Conservation (phyloP, 225 moss, liverwort and hornwort species). For the Marchantia polymorpha region DNA sequence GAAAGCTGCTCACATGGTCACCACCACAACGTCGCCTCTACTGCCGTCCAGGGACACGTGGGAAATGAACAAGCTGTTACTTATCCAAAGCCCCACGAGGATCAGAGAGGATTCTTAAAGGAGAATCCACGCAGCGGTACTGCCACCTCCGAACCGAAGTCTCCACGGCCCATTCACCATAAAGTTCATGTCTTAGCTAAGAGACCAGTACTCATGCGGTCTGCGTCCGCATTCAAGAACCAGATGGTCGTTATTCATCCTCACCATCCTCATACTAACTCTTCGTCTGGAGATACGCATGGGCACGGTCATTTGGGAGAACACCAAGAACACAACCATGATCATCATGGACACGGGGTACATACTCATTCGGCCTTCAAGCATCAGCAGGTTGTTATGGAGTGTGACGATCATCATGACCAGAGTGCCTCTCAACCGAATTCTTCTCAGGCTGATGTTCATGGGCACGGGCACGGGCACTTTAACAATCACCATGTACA, state of each 20-base stretch:
- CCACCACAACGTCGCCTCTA: neutral
- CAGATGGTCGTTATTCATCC: constrained; percentile 9
- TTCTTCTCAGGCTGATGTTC: neutral
- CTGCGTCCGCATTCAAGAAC: constrained; percentile 18
- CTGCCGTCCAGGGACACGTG: neutral
- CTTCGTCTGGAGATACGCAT: neutral
- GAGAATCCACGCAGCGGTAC: neutral
- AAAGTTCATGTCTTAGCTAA: neutral
- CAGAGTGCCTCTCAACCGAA: constrained; percentile 14
- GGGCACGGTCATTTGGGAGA: neutral
- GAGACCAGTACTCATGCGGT: constrained; percentile 13
- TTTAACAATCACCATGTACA: constrained; percentile 23
- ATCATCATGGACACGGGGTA: constrained; percentile 11
- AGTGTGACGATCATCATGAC: constrained; percentile 24
- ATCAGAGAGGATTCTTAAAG: constrained; percentile 13
- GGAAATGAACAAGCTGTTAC: constrained; percentile 8
- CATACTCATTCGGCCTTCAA: constrained; percentile 6
- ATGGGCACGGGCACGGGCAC: constrained; percentile 16
- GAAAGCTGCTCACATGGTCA: constrained; percentile 9
- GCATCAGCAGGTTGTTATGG: constrained; percentile 16
- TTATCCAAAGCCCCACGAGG: constrained; percentile 16
- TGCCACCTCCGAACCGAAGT: neutral
- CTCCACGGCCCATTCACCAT: constrained; percentile 12
- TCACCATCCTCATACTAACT: neutral
- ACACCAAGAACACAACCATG: constrained; percentile 16